These are phyloP conservation scores for Plectosphaerella cucumerina DNA, from an alignment of 2,329 filamentous ascomycete genomes.

Conservation along the genomic window DNA sequence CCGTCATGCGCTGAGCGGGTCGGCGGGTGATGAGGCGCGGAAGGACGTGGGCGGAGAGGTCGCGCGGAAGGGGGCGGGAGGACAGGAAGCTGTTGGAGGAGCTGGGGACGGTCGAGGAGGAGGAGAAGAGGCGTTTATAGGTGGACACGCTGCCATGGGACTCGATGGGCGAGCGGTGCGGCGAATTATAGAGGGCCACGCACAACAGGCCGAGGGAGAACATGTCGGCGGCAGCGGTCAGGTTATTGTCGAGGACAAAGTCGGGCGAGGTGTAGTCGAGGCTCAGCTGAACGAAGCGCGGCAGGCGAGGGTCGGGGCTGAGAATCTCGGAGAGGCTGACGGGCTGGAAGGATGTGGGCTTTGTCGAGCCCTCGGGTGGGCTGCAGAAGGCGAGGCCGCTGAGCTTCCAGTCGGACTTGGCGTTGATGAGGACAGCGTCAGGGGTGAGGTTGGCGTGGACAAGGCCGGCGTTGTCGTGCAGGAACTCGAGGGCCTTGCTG, in stretches of 20 bases:
- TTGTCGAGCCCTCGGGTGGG: constrained; percentile 70
- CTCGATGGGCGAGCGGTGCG: constrained; percentile 82
- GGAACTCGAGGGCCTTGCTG: constrained; percentile 88
- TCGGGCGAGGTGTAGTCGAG: constrained; percentile 94
- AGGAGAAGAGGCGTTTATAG: constrained; percentile 81
- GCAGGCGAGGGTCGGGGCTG: constrained; percentile 80
- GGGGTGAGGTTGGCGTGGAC: constrained; percentile 94
- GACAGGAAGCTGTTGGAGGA: constrained; percentile 80
- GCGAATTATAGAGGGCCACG: constrained; percentile 89
- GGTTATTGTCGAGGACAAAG: constrained; percentile 86
- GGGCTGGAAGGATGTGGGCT: constrained; percentile 70
- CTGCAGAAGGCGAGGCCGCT: constrained; percentile 89
- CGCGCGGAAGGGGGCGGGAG: constrained; percentile 72
- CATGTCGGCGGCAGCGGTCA: constrained; percentile 82
- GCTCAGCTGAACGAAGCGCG: constrained; percentile 78
- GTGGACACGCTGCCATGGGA: constrained; percentile 74
- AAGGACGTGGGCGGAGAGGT: constrained; percentile 70
- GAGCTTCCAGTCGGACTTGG: constrained; percentile 98
- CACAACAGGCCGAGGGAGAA: constrained; percentile 90
- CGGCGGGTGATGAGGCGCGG: constrained; percentile 82
- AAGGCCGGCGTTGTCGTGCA: constrained; percentile 90
- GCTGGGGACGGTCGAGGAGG: constrained; percentile 74
- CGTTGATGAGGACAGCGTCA: constrained; percentile 88
- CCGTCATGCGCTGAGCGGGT: constrained; percentile 81
- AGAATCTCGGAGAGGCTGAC: constrained; percentile 80